A percentile compares a stretch with the other conserved stretches of the same genome.
phyloP scores from a whole-genome alignment of 208 protist genomes.

The Trypanosoma brucei region DNA sequence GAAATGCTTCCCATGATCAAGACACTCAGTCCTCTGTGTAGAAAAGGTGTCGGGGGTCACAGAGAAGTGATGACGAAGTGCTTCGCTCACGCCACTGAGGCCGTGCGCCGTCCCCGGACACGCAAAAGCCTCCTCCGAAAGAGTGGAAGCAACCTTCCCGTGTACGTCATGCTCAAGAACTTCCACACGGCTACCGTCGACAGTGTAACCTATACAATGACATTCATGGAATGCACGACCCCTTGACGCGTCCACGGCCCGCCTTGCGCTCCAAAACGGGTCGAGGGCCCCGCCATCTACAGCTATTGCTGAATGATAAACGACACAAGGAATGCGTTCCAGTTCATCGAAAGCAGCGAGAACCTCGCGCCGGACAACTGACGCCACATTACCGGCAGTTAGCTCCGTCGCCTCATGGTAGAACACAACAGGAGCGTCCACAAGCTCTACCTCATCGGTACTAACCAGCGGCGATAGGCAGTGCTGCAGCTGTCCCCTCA shows the following conservation, averaged over 20 bases:
- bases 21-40: not conserved
- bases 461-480: constrained; percentile 29
- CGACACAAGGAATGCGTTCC: constrained; percentile 22
- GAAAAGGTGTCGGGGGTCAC: constrained; percentile 26
- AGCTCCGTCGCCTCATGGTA: constrained; percentile 46
- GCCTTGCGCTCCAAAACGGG: constrained; percentile 31
- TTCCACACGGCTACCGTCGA: constrained; percentile 51
- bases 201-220: constrained; percentile 66
- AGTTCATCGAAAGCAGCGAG: constrained; percentile 49
- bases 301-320: constrained; percentile 40
- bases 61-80: constrained; percentile 29
- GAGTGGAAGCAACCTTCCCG: constrained; percentile 31
- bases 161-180: constrained; percentile 44
- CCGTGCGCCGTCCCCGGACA: not conserved
- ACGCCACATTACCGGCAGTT: constrained; percentile 23
- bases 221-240: constrained; percentile 36
- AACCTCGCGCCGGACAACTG: constrained; percentile 30
- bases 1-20: not conserved
- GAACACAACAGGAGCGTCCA: constrained; percentile 49
- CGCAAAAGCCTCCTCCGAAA: not conserved
- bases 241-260: constrained; percentile 24
- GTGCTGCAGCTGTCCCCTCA: constrained; percentile 16
- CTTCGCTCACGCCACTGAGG: constrained; percentile 8
- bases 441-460: constrained; percentile 25
- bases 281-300: constrained; percentile 45